Percentiles rank a stretch among this genome's conserved stretches.
Evolutionary conservation across 139 green algal genomes (phyloP).

Genomic region (Chlamydomonas incerta): DNA sequence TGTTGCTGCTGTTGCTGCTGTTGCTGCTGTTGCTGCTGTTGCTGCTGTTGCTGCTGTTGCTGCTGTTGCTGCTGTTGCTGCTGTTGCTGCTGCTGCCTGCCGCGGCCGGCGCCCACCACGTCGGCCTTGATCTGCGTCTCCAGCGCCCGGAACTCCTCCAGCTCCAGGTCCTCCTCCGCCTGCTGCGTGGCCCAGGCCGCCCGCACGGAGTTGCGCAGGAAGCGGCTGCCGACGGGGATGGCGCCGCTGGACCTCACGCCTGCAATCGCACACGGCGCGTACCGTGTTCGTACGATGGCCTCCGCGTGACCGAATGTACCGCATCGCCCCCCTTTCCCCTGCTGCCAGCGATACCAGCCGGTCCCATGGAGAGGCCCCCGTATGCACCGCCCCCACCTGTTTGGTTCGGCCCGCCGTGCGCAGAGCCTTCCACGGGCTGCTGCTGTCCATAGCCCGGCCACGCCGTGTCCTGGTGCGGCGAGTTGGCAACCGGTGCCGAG

Average conservation of each 20-base stretch:
- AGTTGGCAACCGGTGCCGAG: no score
- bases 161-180: conserved; percentile 60
- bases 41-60: no score
- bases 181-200: not conserved
- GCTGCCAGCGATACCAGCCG: no score
- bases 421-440: not conserved
- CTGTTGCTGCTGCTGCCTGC: not conserved
- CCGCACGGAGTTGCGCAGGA: conserved; percentile 6
- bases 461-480: not conserved
- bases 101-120: not conserved
- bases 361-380: no score
- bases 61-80: not conserved
- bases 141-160: conserved; percentile 74
- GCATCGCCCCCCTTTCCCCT: no score
- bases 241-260: no score
- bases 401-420: not conserved
- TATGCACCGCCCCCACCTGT: no score
- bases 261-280: no score
- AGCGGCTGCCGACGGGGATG: not conserved
- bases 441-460: not conserved
- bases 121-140: conserved; percentile 70
- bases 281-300: no score
- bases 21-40: conserved; percentile 1
- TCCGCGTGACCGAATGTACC: no score
- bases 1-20: not conserved